Evolutionary conservation across 371 early-diverging fungal species (phyloP), one percentile per base, ranked within the genome.

Genomic region (Rhizomucor miehei): DNA sequence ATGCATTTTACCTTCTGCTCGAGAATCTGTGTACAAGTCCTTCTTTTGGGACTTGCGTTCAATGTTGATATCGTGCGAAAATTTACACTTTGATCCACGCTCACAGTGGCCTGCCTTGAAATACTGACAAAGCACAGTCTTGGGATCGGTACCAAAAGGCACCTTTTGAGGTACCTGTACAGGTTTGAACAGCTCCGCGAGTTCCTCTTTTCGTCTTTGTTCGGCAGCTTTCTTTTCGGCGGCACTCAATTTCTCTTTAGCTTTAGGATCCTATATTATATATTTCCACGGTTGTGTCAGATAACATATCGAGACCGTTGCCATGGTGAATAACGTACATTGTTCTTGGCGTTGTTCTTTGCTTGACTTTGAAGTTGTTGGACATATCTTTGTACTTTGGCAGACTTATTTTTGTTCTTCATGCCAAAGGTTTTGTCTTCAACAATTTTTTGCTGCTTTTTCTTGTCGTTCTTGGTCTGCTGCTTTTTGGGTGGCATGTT

Each of bases 351-450:
- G 62, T 79, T 80, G 85, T 89, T 51, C 61, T 73, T 71, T 40
- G 89, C 95, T 75, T 94, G 94, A 58, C 76, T 73, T 63, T 94
- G 79, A 25, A 98, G 90, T 64, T 92, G 91, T 67, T 94, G 87
- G 54, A 99, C 90, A 80, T 91, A 94, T 56, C 88, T 84, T 13
- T 80, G 77, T 38, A 94, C 92, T 73, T 95, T 94, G 54, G 80
- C 81, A 20, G 91, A 90, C 60, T 89, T 93, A 71, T 93, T 93
- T 74, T 93, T 98, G 79, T 98, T 97, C 71, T 99, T 99, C 60
- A 98, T 82, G 53, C 99, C 98, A 77, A 98, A 98, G 48, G 98
- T 95, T 81, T 96, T 95, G 76, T 98, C 99, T 59, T 97, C 99
- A 51, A 90, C 84, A 47, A 79, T 69, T 85, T 98, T 94, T 43